Evolutionary conservation across 495 filamentous ascomycete species (phyloP).

Genomic region (Penicillium cataractarum): DNA sequence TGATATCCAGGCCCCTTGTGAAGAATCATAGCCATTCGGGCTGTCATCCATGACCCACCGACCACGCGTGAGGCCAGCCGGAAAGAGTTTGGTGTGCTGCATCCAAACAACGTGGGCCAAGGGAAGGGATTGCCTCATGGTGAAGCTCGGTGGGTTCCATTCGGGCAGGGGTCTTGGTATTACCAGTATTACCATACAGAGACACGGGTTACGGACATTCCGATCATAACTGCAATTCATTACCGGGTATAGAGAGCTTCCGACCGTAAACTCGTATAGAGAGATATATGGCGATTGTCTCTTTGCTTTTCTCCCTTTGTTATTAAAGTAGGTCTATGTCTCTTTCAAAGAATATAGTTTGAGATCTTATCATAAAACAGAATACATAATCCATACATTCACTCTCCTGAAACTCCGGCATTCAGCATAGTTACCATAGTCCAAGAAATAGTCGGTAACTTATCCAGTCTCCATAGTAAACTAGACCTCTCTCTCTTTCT

Average conservation of each 20-base stretch:
- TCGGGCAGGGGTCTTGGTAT: conserved; percentile 14
- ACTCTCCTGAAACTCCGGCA: not conserved
- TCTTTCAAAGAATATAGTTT: not conserved
- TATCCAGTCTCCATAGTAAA: not conserved
- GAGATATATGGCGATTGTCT: not conserved
- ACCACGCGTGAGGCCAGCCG: conserved; percentile 42
- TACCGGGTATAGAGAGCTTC: not conserved
- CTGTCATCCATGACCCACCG: conserved; percentile 49
- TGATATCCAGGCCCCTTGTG: conserved; percentile 25
- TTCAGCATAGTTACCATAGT: conserved; percentile 5
- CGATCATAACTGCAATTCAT: not conserved
- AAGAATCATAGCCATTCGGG: conserved; percentile 39
- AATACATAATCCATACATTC: not conserved
- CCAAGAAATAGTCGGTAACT: not conserved
- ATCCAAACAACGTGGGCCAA: conserved; percentile 51
- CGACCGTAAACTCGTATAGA: not conserved
- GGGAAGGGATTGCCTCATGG: conserved; percentile 36
- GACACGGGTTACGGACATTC: not conserved
- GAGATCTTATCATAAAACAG: not conserved
- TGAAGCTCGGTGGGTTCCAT: conserved; percentile 35
- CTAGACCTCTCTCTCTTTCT: not conserved
- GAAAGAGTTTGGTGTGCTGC: conserved; percentile 49
- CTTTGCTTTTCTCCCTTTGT: not conserved
- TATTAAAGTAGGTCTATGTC: not conserved
- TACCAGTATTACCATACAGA: not conserved